Conservation (phyloP, 768 basidiomycete species). For the Bullera alba region DNA sequence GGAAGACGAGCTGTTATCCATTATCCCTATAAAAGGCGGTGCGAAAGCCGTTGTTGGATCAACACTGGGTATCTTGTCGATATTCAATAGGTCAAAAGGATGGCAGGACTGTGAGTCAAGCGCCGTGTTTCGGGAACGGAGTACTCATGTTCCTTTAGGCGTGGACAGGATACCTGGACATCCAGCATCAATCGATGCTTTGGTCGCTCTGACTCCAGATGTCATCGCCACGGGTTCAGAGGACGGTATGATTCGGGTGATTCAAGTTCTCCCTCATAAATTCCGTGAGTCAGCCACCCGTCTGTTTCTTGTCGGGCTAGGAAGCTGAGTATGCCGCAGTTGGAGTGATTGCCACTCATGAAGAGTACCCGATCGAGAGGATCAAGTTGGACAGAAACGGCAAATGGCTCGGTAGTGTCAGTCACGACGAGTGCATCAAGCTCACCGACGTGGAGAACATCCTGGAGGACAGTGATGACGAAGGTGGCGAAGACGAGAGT, state of each 20-base stretch:
- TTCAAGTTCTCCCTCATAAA: constrained; percentile 80
- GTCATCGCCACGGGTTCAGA: constrained; percentile 83
- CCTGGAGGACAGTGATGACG: constrained; percentile 55
- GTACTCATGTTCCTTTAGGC: constrained; percentile 1
- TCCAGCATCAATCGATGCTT: constrained; percentile 80
- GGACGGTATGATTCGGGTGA: constrained; percentile 80
- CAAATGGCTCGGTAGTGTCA: constrained; percentile 87
- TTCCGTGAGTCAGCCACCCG: constrained; percentile 47
- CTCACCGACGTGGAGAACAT: constrained; percentile 76
- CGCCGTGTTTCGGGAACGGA: neutral
- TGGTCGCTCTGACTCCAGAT: constrained; percentile 64
- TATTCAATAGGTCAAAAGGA: constrained; percentile 79
- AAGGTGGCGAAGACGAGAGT: constrained; percentile 43
- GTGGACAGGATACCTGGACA: constrained; percentile 54
- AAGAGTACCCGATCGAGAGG: constrained; percentile 84
- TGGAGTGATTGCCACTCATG: constrained; percentile 85
- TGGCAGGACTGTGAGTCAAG: constrained; percentile 68
- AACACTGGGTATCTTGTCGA: constrained; percentile 76
- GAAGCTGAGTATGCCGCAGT: constrained; percentile 44
- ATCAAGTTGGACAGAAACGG: constrained; percentile 60
- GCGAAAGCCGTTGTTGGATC: constrained; percentile 82
- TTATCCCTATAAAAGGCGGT: constrained; percentile 77
- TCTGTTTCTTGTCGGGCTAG: neutral
- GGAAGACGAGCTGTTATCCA: constrained; percentile 84
- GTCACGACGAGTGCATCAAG: constrained; percentile 78